Conservation (phyloP, 306 rosid genomes). For the Prinsepia uniflora region DNA sequence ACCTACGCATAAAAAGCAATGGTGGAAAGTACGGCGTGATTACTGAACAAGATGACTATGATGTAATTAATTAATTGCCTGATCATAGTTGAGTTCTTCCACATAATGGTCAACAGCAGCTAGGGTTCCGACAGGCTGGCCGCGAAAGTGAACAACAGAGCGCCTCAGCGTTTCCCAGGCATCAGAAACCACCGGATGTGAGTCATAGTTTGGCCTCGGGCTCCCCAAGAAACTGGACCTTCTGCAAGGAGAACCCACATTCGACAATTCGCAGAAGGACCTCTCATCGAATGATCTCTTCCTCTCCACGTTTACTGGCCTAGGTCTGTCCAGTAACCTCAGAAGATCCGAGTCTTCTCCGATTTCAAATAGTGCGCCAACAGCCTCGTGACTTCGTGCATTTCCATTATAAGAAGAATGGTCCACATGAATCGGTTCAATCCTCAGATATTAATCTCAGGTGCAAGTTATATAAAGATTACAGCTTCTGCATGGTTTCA, state of each 20-base stretch:
- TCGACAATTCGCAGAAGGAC: slow-evolving; percentile 29
- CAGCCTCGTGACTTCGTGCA: not conserved
- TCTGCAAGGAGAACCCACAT: slow-evolving; percentile 13
- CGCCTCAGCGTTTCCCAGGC: slow-evolving; percentile 36
- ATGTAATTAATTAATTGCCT: slow-evolving; percentile 12
- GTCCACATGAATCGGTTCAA: not conserved
- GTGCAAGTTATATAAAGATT: not conserved
- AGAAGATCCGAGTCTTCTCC: slow-evolving; percentile 9
- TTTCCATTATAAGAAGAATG: slow-evolving; percentile 16
- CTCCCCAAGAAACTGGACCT: slow-evolving; percentile 14
- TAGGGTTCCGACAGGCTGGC: slow-evolving; percentile 31
- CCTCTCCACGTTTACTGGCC: slow-evolving; percentile 21
- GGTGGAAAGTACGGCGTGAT: not conserved
- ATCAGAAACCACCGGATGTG: slow-evolving; percentile 28
- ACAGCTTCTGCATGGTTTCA: not conserved
- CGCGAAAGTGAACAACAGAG: slow-evolving; percentile 24
- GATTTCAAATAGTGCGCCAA: slow-evolving; percentile 10
- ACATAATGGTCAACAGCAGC: slow-evolving; percentile 30
- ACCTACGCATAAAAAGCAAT: slow-evolving; percentile 9
- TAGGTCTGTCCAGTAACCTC: slow-evolving; percentile 14
- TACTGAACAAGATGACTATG: not conserved
- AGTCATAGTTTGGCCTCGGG: slow-evolving; percentile 21
- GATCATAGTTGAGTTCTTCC: slow-evolving; percentile 37
- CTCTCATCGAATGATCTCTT: slow-evolving; percentile 32
- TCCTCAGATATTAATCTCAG: not conserved